phyloP scores from a whole-genome alignment of 768 basidiomycete genomes.

The Termitomyces sp. region DNA sequence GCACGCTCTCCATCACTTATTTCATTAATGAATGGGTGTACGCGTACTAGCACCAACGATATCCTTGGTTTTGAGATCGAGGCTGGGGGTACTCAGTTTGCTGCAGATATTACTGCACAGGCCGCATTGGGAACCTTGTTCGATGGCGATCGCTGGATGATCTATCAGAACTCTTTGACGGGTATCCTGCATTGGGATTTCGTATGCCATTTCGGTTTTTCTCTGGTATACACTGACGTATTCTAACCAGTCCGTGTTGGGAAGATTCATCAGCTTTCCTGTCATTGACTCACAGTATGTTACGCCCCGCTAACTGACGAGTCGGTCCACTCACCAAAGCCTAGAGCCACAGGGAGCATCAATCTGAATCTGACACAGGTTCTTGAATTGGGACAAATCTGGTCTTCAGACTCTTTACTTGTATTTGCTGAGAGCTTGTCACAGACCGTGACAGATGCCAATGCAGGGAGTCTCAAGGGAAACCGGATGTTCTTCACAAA shows the following conservation, averaged over 20 bases:
- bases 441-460: conserved; percentile 35
- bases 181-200: conserved; percentile 68
- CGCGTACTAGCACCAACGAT: conserved; percentile 49
- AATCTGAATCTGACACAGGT: conserved; percentile 53
- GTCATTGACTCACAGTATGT: conserved; percentile 28
- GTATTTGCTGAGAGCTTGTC: conserved; percentile 37
- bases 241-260: conserved; percentile 14
- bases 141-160: conserved; percentile 67
- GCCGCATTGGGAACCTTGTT: conserved; percentile 53
- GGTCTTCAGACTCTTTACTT: conserved; percentile 40
- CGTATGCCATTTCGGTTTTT: conserved; percentile 25
- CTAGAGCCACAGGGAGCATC: conserved; percentile 53
- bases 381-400: conserved; percentile 44
- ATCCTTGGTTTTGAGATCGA: conserved; percentile 58
- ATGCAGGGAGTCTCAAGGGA: conserved; percentile 47
- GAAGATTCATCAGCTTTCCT: conserved; percentile 15
- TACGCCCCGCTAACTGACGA: too few species aligned
- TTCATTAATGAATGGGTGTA: background rate
- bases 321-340: conserved; percentile 14
- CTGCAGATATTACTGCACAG: conserved; percentile 37
- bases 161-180: conserved; percentile 54
- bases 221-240: conserved; percentile 11
- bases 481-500: conserved; percentile 62
- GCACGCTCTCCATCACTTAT: background rate
- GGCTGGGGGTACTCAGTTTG: conserved; percentile 55